Evolutionary conservation across 176 grass and related monocot genomes (phyloP).

Genomic region (Miscanthus lutarioriparius): DNA sequence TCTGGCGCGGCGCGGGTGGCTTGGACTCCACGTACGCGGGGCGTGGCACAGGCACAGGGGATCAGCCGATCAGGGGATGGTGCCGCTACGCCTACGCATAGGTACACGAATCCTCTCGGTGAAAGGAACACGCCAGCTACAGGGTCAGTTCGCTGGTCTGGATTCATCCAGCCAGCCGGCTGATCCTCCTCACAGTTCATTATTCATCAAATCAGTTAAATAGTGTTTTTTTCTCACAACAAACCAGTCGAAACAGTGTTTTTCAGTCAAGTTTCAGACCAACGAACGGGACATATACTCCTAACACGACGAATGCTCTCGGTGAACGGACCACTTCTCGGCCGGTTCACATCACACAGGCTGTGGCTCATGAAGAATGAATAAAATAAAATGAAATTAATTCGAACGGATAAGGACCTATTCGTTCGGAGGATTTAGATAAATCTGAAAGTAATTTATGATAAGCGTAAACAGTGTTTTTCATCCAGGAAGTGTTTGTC

Average conservation of each 20-base stretch:
- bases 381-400: neutral
- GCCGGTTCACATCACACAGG: neutral
- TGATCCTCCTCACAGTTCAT: too few relatives aligned
- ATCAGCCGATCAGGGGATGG: neutral
- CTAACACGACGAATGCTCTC: neutral
- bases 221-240: too few relatives aligned
- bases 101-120: neutral
- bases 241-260: too few relatives aligned
- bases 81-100: neutral
- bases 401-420: neutral
- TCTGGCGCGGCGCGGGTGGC: neutral
- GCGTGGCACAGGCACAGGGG: neutral
- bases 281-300: too few relatives aligned
- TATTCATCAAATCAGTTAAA: too few relatives aligned
- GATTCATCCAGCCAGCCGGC: too few relatives aligned
- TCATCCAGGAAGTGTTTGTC: too few relatives aligned
- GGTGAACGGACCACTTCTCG: neutral
- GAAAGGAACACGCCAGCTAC: neutral
- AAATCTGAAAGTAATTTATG: too few relatives aligned
- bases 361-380: neutral
- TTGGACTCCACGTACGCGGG: constrained; percentile 21
- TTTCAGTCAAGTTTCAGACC: too few relatives aligned
- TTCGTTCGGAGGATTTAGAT: too few relatives aligned
- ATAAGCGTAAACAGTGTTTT: too few relatives aligned
- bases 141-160: too few relatives aligned